phyloP scores from a whole-genome alignment of 106 monocot species.

The Gastrodia elata region DNA sequence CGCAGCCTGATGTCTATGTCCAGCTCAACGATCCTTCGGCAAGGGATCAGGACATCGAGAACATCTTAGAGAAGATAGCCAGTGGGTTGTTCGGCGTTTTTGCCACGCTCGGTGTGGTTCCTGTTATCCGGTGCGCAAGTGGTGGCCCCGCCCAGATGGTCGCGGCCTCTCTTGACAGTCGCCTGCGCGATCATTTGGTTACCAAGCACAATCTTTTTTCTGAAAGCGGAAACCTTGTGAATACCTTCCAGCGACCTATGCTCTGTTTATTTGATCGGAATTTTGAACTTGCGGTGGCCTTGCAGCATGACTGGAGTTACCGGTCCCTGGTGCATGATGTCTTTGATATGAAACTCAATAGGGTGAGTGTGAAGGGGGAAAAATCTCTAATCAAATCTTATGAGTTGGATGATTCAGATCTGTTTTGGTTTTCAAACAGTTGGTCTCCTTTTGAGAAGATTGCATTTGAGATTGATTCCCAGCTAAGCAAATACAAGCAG shows the following conservation, averaged over 20 bases:
- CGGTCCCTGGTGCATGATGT: constrained; percentile 78
- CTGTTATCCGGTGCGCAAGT: constrained; percentile 56
- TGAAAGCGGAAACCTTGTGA: constrained; percentile 30
- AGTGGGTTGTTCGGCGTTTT: constrained; percentile 68
- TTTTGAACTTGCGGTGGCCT: constrained; percentile 79
- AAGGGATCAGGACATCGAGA: constrained; percentile 68
- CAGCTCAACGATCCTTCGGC: constrained; percentile 76
- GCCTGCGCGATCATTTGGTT: constrained; percentile 65
- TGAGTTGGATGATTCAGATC: constrained; percentile 66
- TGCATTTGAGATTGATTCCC: constrained; percentile 83
- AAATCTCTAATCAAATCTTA: constrained; percentile 45
- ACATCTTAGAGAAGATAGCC: constrained; percentile 57
- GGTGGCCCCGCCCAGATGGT: constrained; percentile 94
- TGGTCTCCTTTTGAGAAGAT: constrained; percentile 91
- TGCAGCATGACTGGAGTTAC: constrained; percentile 95
- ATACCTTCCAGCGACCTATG: constrained; percentile 68
- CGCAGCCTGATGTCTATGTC: constrained; percentile 51
- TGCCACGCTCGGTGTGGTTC: constrained; percentile 67
- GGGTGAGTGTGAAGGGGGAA: constrained; percentile 40
- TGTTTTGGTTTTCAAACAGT: constrained; percentile 71
- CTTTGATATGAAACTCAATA: constrained; percentile 65
- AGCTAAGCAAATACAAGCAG: constrained; percentile 87
- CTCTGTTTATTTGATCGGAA: constrained; percentile 86
- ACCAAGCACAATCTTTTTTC: constrained; percentile 72
- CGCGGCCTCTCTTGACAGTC: constrained; percentile 58